These are phyloP conservation scores for Tanozyma kutaoensis DNA, from an alignment of 805 yeast species.

Conservation along the genomic window DNA sequence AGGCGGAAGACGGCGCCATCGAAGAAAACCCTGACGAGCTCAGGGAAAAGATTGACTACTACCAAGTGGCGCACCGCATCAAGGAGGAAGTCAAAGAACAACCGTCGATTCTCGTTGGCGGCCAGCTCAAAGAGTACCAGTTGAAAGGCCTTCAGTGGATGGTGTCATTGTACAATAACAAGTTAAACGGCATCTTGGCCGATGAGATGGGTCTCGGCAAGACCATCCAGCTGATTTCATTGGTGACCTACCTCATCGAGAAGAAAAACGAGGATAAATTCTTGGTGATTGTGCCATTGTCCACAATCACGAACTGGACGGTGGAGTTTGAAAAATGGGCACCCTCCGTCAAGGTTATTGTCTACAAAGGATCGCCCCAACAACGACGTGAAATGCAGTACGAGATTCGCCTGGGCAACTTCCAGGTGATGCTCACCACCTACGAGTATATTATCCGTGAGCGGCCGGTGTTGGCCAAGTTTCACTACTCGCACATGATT, in stretches of 20 bases:
- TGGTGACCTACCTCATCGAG: conserved; percentile 60
- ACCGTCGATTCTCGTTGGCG: conserved; percentile 63
- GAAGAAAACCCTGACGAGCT: conserved; percentile 35
- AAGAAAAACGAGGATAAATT: conserved; percentile 57
- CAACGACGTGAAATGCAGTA: conserved; percentile 55
- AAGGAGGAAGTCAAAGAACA: conserved; percentile 56
- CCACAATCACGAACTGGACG: conserved; percentile 80
- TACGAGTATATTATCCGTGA: conserved; percentile 75
- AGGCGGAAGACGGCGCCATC: conserved; percentile 27
- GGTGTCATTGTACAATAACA: conserved; percentile 50
- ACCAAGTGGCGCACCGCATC: conserved; percentile 68
- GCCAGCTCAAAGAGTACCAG: conserved; percentile 67
- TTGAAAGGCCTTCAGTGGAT: conserved; percentile 53
- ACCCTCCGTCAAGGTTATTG: conserved; percentile 56
- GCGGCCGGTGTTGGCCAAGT: conserved; percentile 52
- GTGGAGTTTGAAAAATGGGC: conserved; percentile 84
- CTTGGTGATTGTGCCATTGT: conserved; percentile 70
- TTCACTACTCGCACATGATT: conserved; percentile 76
- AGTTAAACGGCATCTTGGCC: conserved; percentile 50
- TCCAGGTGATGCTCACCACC: conserved; percentile 68
- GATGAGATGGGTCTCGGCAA: conserved; percentile 63
- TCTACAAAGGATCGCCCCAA: conserved; percentile 67
- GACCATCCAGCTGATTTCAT: conserved; percentile 66
- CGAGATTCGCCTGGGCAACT: conserved; percentile 54
- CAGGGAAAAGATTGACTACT: conserved; percentile 61